Base-by-base conservation (phyloP, 306 rosid species). In the Lathyrus sativus region DNA sequence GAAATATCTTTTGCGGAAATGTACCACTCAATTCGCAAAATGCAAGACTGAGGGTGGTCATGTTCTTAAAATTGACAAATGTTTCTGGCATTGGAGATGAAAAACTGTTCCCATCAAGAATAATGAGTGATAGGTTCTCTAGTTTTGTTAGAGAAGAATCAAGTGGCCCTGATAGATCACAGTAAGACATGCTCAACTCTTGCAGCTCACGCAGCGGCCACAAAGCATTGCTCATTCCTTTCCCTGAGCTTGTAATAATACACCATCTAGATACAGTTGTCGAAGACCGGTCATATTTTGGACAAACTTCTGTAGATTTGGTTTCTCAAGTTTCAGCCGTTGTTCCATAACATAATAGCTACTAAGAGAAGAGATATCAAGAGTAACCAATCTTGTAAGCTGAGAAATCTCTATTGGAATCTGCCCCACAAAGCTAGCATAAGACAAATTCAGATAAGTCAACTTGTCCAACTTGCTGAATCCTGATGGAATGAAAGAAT, bases 231-330 rank as follows among this genome's bases (percentile, higher is more conserved):
- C 86, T 12, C 96, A 85, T 9, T 85, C 62, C 3, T 19, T 8
- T 19, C 80, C 82, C 11, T 0, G 11, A 7, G 76, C 35, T 71
- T 35, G 86, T 68, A 65, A 81, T 63, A 0, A 2, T 35, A 80
- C 70, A 58, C 83, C 80, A 72, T 87, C 87, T 0, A 85, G 68
- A 69, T 46, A 11, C 3, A 85, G 29, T 17, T 76, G 60, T 0
- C 3, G 7, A 8, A 89, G 68, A 11, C 48, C 9, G 0, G 63
- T 14, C 29, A 89, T 4, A 48, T 48, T 48, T 7, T 15, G 54
- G 14, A 83, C 51, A 62, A 83, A 50, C 35, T 12, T 19, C 7
- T 2, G 4, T 0, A 84, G 15, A 75, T 38, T 45, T 18, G 62
- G 78, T 0, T 1, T 64, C 55, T 79, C 66, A 14, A 79, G 73